Conservation (phyloP, 2,329 filamentous ascomycete genomes). For the Botryotinia calthae region DNA sequence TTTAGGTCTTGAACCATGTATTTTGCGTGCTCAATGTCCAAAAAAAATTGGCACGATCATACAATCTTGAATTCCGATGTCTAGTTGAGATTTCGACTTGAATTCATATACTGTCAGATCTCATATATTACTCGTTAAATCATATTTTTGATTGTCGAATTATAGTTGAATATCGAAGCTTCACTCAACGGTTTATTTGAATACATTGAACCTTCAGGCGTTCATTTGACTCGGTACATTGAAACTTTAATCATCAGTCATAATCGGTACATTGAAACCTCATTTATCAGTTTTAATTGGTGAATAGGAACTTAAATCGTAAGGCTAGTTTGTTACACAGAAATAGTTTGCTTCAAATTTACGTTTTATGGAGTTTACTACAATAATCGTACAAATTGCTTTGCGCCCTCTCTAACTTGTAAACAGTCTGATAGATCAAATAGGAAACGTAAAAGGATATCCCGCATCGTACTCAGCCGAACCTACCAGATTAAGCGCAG, state of each 20-base stretch:
- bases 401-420: fast-evolving
- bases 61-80: neutral
- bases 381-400: neutral
- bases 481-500: conserved; percentile 25
- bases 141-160: neutral
- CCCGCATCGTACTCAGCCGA: conserved; percentile 23
- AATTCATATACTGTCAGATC: neutral
- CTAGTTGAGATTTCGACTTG: neutral
- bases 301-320: no score
- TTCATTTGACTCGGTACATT: neutral
- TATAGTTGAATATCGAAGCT: neutral
- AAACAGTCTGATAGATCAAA: neutral
- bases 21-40: neutral
- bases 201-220: neutral
- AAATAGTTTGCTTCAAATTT: no score
- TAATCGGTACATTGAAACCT: neutral
- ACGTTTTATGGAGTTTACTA: fast-evolving
- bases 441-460: neutral
- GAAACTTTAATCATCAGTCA: neutral
- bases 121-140: neutral
- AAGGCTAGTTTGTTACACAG: no score
- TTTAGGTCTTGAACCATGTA: no score
- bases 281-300: neutral
- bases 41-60: neutral
- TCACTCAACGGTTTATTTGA: neutral